Percentiles rank a stretch among this genome's conserved stretches.
Evolutionary conservation across 2,329 filamentous ascomycete genomes (phyloP).

Genomic region (Hawksworthiomyces lignivorus): DNA sequence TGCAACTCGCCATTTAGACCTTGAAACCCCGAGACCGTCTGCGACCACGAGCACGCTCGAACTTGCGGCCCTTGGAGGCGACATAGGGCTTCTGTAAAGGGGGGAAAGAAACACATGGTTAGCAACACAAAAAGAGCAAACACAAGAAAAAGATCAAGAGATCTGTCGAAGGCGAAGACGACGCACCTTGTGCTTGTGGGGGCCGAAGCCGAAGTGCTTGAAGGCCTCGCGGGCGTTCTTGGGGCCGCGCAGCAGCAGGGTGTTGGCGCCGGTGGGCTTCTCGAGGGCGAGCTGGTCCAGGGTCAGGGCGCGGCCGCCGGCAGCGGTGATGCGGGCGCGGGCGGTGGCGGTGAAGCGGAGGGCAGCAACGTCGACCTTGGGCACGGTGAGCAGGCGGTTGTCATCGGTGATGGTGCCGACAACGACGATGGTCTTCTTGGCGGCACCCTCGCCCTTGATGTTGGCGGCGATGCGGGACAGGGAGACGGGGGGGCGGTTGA

Average conservation of each 20-base stretch:
- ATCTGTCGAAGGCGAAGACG: too few relatives aligned
- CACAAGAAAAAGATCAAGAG: too few relatives aligned
- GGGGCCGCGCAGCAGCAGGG: slow-evolving; percentile 90
- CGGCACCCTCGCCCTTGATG: slow-evolving; percentile 52
- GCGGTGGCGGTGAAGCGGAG: slow-evolving; percentile 96
- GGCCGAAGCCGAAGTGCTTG: slow-evolving; percentile 99
- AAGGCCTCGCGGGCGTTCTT: slow-evolving; percentile 97
- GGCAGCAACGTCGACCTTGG: slow-evolving; percentile 89
- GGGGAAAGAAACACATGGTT: slow-evolving; percentile 24
- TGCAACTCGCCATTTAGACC: slow-evolving; percentile 61
- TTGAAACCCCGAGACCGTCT: slow-evolving; percentile 99
- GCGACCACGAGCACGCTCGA: slow-evolving; percentile 97
- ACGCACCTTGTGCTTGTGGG: slow-evolving; percentile 91
- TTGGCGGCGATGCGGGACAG: slow-evolving; percentile 80
- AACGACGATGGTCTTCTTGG: slow-evolving; percentile 84
- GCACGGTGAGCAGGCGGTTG: slow-evolving; percentile 83
- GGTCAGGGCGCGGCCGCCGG: slow-evolving; percentile 90
- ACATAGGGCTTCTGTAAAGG: slow-evolving; percentile 78
- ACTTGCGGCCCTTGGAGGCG: slow-evolving; percentile 98
- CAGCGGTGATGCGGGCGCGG: slow-evolving; percentile 84
- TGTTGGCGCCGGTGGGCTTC: slow-evolving; percentile 93
- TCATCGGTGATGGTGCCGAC: slow-evolving; percentile 96
- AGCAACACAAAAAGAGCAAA: slow-evolving; percentile 1
- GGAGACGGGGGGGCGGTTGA: slow-evolving; percentile 93
- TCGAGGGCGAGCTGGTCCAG: slow-evolving; percentile 95